Evolutionary conservation across 768 basidiomycete genomes (phyloP).

Genomic region (Suillus ampliporus): DNA sequence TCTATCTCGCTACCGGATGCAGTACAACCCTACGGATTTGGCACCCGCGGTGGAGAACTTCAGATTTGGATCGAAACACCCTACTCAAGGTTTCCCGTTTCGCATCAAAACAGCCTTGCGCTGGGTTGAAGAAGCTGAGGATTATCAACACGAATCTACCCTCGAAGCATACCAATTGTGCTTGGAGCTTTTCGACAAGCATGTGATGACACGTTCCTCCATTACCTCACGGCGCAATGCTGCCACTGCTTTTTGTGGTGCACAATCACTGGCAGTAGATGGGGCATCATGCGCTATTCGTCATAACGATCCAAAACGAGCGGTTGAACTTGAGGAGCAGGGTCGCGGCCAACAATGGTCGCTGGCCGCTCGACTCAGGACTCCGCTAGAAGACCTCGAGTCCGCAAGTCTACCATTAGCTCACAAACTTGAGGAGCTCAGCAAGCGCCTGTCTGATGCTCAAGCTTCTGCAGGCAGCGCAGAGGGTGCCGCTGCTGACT

Average conservation of each 20-base stretch:
- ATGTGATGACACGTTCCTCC: background rate
- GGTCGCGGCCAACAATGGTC: slow-evolving; percentile 34
- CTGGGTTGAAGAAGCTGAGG: slow-evolving; percentile 10
- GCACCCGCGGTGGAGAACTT: slow-evolving; percentile 5
- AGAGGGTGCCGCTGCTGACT: background rate
- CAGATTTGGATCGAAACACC: background rate
- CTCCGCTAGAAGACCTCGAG: slow-evolving; percentile 30
- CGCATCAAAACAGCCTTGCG: background rate
- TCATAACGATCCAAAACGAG: slow-evolving; percentile 15
- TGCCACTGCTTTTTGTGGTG: background rate
- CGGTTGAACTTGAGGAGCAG: slow-evolving; percentile 36
- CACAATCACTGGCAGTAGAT: slow-evolving; percentile 1
- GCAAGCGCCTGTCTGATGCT: slow-evolving; percentile 1
- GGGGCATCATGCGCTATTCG: slow-evolving; percentile 23
- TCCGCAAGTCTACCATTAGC: slow-evolving; percentile 10
- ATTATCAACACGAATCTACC: slow-evolving; percentile 6
- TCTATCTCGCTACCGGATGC: background rate
- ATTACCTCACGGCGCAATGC: background rate
- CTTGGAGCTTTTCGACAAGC: slow-evolving; percentile 6
- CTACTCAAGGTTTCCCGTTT: background rate
- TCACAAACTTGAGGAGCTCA: slow-evolving; percentile 15
- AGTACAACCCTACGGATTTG: background rate
- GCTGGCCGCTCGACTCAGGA: slow-evolving; percentile 29
- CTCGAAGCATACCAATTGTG: slow-evolving; percentile 10
- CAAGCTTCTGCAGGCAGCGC: background rate